phyloP scores from a whole-genome alignment of 441 rosid species.

The Brassica balearica region DNA sequence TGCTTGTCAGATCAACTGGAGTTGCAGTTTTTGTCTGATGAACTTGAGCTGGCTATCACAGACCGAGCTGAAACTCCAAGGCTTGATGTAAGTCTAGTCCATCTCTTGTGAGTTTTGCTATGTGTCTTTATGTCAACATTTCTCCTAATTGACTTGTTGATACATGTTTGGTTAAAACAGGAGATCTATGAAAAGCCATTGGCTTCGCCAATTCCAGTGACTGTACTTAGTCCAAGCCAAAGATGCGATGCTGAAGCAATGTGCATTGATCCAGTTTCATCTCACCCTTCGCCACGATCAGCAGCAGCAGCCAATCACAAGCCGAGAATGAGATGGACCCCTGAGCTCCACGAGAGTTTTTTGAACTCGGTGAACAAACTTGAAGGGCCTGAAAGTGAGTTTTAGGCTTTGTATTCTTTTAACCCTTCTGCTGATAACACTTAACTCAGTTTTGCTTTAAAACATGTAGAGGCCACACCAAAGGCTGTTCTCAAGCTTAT shows the following conservation, averaged over 20 bases:
- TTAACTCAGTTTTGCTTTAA: slow-evolving; percentile 29
- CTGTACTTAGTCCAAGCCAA: slow-evolving; percentile 46
- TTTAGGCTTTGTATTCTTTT: slow-evolving; percentile 21
- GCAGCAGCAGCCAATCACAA: slow-evolving; percentile 52
- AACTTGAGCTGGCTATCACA: slow-evolving; percentile 76
- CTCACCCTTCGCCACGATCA: slow-evolving; percentile 54
- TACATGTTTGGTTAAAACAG: slow-evolving; percentile 50
- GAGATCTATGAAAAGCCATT: slow-evolving; percentile 72
- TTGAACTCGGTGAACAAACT: slow-evolving; percentile 75
- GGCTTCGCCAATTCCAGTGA: slow-evolving; percentile 46
- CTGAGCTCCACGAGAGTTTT: slow-evolving; percentile 84
- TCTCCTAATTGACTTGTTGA: neutral
- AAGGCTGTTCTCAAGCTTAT: slow-evolving; percentile 87
- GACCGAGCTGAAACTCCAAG: slow-evolving; percentile 81
- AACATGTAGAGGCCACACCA: slow-evolving; percentile 86
- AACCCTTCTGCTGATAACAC: slow-evolving; percentile 14
- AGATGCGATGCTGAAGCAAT: slow-evolving; percentile 45
- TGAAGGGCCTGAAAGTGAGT: slow-evolving; percentile 92
- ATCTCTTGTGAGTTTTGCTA: neutral
- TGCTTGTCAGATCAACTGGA: slow-evolving; percentile 72
- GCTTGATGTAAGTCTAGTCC: slow-evolving; percentile 73
- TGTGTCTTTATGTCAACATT: neutral
- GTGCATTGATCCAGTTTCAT: slow-evolving; percentile 51
- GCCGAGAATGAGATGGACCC: slow-evolving; percentile 95
- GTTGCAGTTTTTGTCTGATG: slow-evolving; percentile 78